phyloP scores from a whole-genome alignment of 768 basidiomycete genomes.

The Phanerodontia chrysosporium region DNA sequence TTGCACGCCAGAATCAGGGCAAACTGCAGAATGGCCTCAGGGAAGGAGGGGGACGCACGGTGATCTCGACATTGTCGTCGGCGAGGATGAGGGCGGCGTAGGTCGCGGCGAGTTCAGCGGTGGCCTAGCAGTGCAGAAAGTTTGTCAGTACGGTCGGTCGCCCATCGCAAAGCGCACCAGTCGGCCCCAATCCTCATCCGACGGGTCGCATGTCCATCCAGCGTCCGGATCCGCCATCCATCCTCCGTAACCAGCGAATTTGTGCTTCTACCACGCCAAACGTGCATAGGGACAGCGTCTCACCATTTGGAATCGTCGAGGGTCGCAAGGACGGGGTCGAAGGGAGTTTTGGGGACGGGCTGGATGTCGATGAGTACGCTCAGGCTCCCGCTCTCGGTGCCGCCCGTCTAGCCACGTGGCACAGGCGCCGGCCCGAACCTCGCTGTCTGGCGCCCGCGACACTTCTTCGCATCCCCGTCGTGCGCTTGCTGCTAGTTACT shows the following conservation, averaged over 20 bases:
- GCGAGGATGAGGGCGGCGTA: conserved; percentile 99
- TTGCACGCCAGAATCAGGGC: neutral
- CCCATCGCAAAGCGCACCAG: neutral
- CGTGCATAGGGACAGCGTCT: conserved; percentile 3
- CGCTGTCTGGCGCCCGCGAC: neutral
- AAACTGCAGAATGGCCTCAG: neutral
- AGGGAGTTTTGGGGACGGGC: conserved; percentile 9
- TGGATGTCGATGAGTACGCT: conserved; percentile 3
- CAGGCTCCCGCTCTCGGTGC: neutral
- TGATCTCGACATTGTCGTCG: conserved; percentile 96
- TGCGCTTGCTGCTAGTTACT: no score
- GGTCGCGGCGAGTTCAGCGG: conserved; percentile 82
- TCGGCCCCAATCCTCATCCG: neutral
- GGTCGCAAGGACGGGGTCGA: neutral
- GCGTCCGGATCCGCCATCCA: neutral
- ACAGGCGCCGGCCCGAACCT: neutral
- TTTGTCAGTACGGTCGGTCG: neutral
- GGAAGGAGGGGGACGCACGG: conserved; percentile 55
- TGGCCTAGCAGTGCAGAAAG: conserved; percentile 33
- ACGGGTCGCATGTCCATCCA: neutral
- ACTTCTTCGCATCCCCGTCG: no score
- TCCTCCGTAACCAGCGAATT: neutral
- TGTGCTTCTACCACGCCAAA: neutral
- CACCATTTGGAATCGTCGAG: conserved; percentile 10
- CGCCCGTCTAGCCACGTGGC: neutral